Conservation (phyloP, 495 filamentous ascomycete species). For the Bombardia bombarda region DNA sequence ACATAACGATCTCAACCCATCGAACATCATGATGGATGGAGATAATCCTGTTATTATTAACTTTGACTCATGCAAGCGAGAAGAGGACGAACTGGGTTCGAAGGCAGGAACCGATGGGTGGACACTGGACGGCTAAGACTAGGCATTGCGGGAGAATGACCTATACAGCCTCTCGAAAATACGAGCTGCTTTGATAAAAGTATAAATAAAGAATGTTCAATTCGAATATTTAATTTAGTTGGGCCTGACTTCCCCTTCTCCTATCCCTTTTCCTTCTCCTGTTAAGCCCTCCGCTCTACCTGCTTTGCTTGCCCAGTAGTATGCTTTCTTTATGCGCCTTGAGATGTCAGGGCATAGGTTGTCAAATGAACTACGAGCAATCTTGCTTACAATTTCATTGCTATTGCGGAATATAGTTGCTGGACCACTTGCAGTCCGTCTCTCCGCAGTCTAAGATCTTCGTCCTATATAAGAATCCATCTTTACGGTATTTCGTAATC, state of each 20-base stretch:
- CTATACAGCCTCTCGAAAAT: background rate
- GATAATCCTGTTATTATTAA: conserved; percentile 12
- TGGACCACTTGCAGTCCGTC: background rate
- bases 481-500: too few species aligned
- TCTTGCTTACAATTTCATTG: background rate
- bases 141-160: background rate
- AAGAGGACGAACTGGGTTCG: conserved; percentile 1
- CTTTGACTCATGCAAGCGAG: conserved; percentile 5
- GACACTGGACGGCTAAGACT: background rate
- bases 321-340: background rate
- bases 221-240: background rate
- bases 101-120: background rate
- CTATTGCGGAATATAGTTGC: background rate
- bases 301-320: background rate
- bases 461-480: too few species aligned
- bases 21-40: conserved; percentile 29
- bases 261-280: background rate
- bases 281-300: background rate
- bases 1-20: conserved; percentile 34
- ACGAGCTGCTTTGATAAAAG: conserved; percentile 1
- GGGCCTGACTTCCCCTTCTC: background rate
- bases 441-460: background rate
- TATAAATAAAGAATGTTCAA: background rate
- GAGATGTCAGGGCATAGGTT: background rate
- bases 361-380: background rate